These are phyloP conservation scores for Dichotomopilus funicola DNA, from an alignment of 2,329 filamentous ascomycete species.

Conservation along the genomic window DNA sequence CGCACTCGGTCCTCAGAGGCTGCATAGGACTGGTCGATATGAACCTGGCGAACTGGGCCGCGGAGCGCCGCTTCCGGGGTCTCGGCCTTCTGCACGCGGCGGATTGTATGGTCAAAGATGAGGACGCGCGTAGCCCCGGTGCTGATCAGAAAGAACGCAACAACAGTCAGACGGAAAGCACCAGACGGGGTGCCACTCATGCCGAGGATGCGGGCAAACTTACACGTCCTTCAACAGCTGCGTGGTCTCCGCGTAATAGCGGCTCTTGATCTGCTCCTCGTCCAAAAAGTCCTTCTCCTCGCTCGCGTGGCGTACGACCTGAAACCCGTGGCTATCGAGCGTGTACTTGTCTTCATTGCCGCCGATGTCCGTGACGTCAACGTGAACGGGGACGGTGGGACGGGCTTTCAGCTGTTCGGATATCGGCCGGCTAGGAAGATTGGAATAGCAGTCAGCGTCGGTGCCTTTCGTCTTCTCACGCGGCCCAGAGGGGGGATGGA, in stretches of 20 bases:
- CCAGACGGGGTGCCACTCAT: neutral
- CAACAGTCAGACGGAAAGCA: neutral
- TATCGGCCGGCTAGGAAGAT: neutral
- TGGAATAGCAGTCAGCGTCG: neutral
- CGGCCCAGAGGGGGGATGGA: neutral
- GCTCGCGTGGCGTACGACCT: slow-evolving; percentile 29
- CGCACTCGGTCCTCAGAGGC: slow-evolving; percentile 35
- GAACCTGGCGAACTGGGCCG: slow-evolving; percentile 29
- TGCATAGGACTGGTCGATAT: slow-evolving; percentile 25
- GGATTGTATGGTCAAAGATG: slow-evolving; percentile 29
- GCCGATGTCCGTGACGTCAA: slow-evolving; percentile 37
- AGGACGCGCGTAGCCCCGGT: slow-evolving; percentile 26
- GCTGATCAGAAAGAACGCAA: slow-evolving; percentile 10
- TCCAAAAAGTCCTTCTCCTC: slow-evolving; percentile 37
- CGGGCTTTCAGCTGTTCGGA: neutral
- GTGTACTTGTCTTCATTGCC: slow-evolving; percentile 36
- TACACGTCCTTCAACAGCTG: slow-evolving; percentile 52
- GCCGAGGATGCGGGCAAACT: neutral
- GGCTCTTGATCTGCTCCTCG: slow-evolving; percentile 52
- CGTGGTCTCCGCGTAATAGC: slow-evolving; percentile 69
- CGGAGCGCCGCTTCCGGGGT: slow-evolving; percentile 38
- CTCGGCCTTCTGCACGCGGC: slow-evolving; percentile 45
- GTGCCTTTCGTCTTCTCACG: neutral
- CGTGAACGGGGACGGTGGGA: slow-evolving; percentile 30
- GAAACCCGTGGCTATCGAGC: slow-evolving; percentile 39